phyloP scores from a whole-genome alignment of 257 asterid species.

The Lycium barbarum region DNA sequence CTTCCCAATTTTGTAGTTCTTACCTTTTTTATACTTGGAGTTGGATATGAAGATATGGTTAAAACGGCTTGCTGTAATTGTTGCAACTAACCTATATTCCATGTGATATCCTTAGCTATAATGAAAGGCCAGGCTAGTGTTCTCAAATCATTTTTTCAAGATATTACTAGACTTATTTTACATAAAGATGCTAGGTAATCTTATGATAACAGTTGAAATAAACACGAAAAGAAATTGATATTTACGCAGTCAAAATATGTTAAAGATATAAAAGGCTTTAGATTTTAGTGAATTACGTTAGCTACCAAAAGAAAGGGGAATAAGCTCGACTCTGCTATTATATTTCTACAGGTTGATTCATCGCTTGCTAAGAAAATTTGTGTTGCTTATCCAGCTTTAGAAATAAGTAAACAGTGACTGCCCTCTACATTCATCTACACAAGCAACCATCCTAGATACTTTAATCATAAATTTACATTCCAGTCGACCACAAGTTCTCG shows the following conservation, averaged over 20 bases:
- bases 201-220: background rate
- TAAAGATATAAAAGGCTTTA: background rate
- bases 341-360: conserved; percentile 24
- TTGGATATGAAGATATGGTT: background rate
- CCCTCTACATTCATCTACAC: background rate
- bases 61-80: background rate
- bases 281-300: background rate
- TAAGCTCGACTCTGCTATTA: background rate
- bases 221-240: background rate
- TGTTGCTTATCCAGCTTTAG: conserved; percentile 18
- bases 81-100: background rate
- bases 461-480: background rate
- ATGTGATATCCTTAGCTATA: background rate
- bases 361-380: background rate
- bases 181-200: background rate
- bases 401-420: background rate
- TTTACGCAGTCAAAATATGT: background rate
- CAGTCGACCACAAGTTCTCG: background rate
- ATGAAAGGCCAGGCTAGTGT: background rate
- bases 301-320: background rate
- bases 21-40: background rate
- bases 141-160: background rate
- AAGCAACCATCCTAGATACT: background rate
- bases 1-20: background rate
- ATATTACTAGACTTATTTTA: background rate